Evolutionary conservation across 2,329 filamentous ascomycete genomes (phyloP), one percentile per base, ranked within the genome.

Genomic region (Pseudogymnoascus verrucosus): DNA sequence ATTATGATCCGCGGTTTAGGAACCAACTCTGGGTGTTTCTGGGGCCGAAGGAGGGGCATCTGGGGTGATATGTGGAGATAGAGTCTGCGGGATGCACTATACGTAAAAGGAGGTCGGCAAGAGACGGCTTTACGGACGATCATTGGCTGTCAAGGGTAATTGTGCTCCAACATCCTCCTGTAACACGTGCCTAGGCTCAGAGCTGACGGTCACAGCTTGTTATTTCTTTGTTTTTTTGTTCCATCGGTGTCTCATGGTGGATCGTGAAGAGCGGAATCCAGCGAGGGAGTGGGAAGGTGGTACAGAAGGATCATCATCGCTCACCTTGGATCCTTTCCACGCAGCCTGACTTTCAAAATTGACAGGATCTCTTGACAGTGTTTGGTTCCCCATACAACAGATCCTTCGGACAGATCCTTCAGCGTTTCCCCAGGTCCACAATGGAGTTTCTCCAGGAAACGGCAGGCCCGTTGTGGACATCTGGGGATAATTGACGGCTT

Each of bases 381-480:
- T 31, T 7, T 31, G 26, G 16, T 26, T 47, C 40, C 14, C 40
- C 40, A 44, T 44, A 7, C 40, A 23, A 5, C 40, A 44, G 26
- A 31, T 54, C 14, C 28, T 34, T 16, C 26, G 19, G 7, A 57
- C 28, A 34, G 51, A 57, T 57, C 51, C 26, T 57, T 8, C n/a
- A 19, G 28, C 12, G 28, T 11, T 54, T 57, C 51, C 51, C 51
- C 51, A 19, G 51, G 26, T 57, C 51, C 51, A 57, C 26, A 57
- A 57, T 57, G 51, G 26, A 34, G 51, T 57, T 57, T 57, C 51
- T 57, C 51, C 51, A 57, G 51, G 47, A 57, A 57, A 57, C 51
- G 28, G 28, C 51, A 57, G 28, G 51, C 51, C 51, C 51, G 51
- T 19, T 16, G 28, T 57, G 51, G 51, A 19, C 28, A 34, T 34